A percentile compares a stretch with the other conserved stretches of the same genome.
Conservation (phyloP, 305 asterid genomes). For the Fraxinus dipetala region DNA sequence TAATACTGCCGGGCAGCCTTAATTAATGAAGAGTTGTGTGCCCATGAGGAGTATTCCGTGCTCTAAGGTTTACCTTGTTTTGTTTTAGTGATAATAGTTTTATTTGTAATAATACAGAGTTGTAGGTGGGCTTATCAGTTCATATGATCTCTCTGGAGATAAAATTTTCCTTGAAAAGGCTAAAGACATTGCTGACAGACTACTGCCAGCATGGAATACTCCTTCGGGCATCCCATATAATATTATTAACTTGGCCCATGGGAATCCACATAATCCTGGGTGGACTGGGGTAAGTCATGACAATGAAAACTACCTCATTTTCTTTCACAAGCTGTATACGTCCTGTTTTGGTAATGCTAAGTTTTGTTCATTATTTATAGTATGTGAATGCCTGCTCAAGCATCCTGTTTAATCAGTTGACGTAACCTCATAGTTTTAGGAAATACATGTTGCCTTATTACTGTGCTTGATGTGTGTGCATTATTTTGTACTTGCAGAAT, state of each 20-base stretch:
- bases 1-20: slow-evolving; percentile 13
- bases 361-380: background rate
- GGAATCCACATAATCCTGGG: slow-evolving; percentile 91
- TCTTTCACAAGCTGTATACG: background rate
- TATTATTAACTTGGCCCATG: slow-evolving; percentile 73
- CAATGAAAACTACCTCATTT: background rate
- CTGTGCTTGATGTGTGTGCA: background rate
- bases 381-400: background rate
- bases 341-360: background rate
- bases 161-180: slow-evolving; percentile 88
- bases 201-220: slow-evolving; percentile 94
- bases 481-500: background rate
- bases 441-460: background rate
- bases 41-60: background rate
- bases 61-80: background rate
- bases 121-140: slow-evolving; percentile 96
- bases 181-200: slow-evolving; percentile 82
- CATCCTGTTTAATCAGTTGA: background rate
- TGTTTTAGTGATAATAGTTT: slow-evolving; percentile 25
- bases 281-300: slow-evolving; percentile 87
- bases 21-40: slow-evolving; percentile 13
- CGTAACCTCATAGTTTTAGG: background rate
- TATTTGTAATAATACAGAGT: slow-evolving; percentile 61
- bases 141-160: slow-evolving; percentile 93
- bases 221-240: slow-evolving; percentile 91